These are phyloP conservation scores for Austroboletus novae-zelandiae DNA, from an alignment of 1,284 basidiomycete species.

Conservation along the genomic window DNA sequence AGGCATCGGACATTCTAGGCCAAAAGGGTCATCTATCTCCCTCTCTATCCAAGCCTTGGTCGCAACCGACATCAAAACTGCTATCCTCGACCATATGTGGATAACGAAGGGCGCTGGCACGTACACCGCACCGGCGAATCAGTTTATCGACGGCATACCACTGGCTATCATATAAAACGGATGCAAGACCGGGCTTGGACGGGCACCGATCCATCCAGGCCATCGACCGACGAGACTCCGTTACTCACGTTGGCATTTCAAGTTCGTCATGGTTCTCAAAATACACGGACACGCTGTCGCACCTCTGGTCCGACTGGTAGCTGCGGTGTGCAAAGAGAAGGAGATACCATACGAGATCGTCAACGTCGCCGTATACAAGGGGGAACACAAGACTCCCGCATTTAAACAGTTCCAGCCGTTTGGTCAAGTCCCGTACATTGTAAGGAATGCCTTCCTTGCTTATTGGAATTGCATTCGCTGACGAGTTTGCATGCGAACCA, in stretches of 20 bases:
- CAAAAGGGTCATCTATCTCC: too few relatives aligned
- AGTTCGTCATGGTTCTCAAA: constrained; percentile 22
- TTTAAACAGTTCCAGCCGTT: constrained; percentile 46
- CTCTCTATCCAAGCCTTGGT: too few relatives aligned
- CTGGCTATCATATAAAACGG: too few relatives aligned
- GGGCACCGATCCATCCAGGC: too few relatives aligned
- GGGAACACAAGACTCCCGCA: constrained; percentile 38
- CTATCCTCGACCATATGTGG: too few relatives aligned
- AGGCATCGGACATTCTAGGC: too few relatives aligned
- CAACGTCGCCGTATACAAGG: constrained; percentile 34
- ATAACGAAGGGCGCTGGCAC: too few relatives aligned
- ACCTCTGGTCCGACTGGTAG: constrained; percentile 22
- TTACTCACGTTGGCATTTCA: background rate
- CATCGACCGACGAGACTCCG: too few relatives aligned
- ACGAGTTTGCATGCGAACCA: constrained; percentile 2
- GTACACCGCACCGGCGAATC: too few relatives aligned
- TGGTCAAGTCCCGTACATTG: constrained; percentile 49
- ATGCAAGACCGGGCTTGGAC: too few relatives aligned
- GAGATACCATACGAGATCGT: constrained; percentile 39
- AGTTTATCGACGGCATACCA: too few relatives aligned
- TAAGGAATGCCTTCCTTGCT: constrained; percentile 15
- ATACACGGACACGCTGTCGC: constrained; percentile 22
- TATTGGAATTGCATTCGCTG: background rate
- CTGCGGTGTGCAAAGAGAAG: constrained; percentile 34
- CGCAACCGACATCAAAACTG: too few relatives aligned